Evolutionary conservation across 2,329 filamentous ascomycete species (phyloP).

Genomic region (Akanthomyces muscarius): DNA sequence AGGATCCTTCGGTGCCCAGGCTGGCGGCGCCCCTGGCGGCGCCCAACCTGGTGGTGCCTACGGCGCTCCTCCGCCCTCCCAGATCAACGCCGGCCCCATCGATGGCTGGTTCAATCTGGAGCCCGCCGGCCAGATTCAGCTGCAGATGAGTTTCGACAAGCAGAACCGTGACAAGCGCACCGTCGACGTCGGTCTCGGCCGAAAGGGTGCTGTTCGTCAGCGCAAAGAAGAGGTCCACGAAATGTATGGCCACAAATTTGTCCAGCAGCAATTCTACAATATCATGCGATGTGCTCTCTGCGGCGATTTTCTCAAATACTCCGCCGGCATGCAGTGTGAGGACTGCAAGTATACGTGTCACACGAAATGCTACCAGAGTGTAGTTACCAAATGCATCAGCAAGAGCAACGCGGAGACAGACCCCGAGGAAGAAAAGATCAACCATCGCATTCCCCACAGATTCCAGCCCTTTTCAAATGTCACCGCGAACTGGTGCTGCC

Average conservation of each 20-base stretch:
- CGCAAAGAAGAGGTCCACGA: slow-evolving; percentile 98
- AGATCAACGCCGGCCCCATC: slow-evolving; percentile 59
- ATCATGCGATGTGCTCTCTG: slow-evolving; percentile 99
- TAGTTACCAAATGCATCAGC: slow-evolving; percentile 99
- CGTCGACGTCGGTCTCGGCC: slow-evolving; percentile 84
- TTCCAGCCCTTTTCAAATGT: slow-evolving; percentile 97
- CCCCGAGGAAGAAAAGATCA: slow-evolving; percentile 99
- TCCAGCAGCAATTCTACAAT: slow-evolving; percentile 99
- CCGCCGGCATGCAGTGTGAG: slow-evolving; percentile 97
- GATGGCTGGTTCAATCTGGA: slow-evolving; percentile 98
- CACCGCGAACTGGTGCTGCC: slow-evolving; percentile 98
- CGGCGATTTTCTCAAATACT: slow-evolving; percentile 97
- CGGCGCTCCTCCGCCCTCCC: slow-evolving; percentile 42
- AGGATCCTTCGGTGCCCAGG: slow-evolving; percentile 38
- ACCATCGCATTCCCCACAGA: slow-evolving; percentile 95
- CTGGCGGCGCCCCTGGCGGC: slow-evolving; percentile 23
- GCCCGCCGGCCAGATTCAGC: slow-evolving; percentile 85
- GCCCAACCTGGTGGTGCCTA: slow-evolving; percentile 29
- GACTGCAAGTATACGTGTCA: slow-evolving; percentile 99
- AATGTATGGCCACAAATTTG: slow-evolving; percentile 98
- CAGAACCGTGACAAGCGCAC: slow-evolving; percentile 77
- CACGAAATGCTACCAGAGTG: slow-evolving; percentile 92
- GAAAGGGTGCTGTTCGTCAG: slow-evolving; percentile 94
- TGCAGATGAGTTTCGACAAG: slow-evolving; percentile 89
- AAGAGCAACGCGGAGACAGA: slow-evolving; percentile 98